Base-by-base conservation (phyloP, 495 filamentous ascomycete species). In the Aspergillus affinis region DNA sequence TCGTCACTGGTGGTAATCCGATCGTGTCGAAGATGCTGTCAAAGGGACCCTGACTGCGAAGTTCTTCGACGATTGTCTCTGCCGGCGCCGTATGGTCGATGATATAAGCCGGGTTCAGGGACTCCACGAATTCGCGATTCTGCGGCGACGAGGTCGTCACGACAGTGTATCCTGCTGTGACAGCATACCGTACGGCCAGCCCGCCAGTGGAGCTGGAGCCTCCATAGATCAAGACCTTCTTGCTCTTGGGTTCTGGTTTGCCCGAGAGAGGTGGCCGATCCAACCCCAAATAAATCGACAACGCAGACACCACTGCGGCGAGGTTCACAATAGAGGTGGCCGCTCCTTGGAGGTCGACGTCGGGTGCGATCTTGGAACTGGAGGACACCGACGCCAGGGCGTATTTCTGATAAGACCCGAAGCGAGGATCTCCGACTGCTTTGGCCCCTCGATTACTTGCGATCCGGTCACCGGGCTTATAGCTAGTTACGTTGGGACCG, bases 111-210 rank as follows among this genome's bases (percentile, higher is more conserved):
- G 66, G 47, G 18, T 62, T 64, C 2, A 70, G 59, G 6, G 51
- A 64, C n/a, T 54, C 23, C n/a, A 75, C 73, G 36, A 67, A 65
- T 8, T 64, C 52, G 17, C 36, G 21, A 51, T 76, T 70, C n/a
- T 58, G 47, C 2, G 69, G 59, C 6, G 72, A 73, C 15, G 70
- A 70, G 6, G 72, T 75, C 1, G 73, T 74, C 3, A 75, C 57
- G 29, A 74, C 71, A 19, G 52, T 63, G 44, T 73, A 74, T 2
- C 73, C 71, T 4, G 72, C 69, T 27, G 51, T 51, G 4, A 36
- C 29, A 10, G 68, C 71, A 51, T 63, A 67, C 51, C 70, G 49
- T 18, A 76, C 54, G 15, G 72, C 67, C 18, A 68, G 57, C 18
- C 69, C 60, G 17, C 72, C 72, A 36, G 60, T 36, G 19, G 51